Evolutionary conservation across 495 filamentous ascomycete species (phyloP), one percentile per base, ranked within the genome.

Genomic region (Recurvomyces mirabilis): DNA sequence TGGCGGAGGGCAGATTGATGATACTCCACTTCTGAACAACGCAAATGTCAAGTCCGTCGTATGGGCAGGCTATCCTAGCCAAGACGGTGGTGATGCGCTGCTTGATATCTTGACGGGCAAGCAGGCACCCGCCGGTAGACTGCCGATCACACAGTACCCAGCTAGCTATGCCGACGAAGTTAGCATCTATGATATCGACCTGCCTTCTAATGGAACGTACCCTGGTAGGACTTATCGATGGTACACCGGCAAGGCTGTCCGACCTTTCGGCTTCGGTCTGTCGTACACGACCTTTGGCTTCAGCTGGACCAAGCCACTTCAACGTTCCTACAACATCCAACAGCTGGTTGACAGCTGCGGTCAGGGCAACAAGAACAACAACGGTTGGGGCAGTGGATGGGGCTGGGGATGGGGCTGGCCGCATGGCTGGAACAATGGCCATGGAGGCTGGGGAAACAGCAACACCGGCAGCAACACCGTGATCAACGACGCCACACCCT

Each of bases 31-130:
- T 17, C 22, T 46, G 13, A 41, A 34, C 13, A 69, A 66, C 54
- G 41, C 56, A 11, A 62, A 65, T 38, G 59, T 74, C 37, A 67
- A 65, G 28, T 64, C 73, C 4, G 58, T 78, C 6, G 33, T 77
- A 17, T 78, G 74, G 74, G 74, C 62, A 13, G 72, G 72, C 4
- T 78, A 77, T 53, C 74, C 73, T 0, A 72, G 72, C n/a, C 74
- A 78, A 49, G 65, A 69, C 11, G 74, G 73, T 20, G 73, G 73
- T 0, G 60, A 63, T n/a, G 74, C 73, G 5, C 63, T 78, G n/a
- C 43, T 72, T 19, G 70, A 78, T 40, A 68, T 76, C 34, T 54
- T 77, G 13, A 69, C 62, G 1, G 74, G 74, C 5, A 68, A 64
- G 31, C 65, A 60, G 18, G 64, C 72, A 1, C 73, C 74, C 0